Conservation (phyloP, 2,329 filamentous ascomycete species). For the Phialophora tarda region DNA sequence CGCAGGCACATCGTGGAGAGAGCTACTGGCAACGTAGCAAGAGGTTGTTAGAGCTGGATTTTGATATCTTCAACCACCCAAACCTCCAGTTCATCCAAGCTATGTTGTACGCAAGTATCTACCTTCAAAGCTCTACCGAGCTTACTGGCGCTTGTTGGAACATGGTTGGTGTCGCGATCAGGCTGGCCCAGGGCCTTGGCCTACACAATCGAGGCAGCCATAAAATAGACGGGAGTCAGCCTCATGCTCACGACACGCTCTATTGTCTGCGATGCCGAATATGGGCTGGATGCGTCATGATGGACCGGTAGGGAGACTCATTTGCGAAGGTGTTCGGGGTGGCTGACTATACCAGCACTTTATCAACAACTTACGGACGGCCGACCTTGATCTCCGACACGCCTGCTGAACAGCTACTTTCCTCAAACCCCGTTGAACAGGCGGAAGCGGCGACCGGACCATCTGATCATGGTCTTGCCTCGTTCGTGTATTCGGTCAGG, state of each 20-base stretch:
- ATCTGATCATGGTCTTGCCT: not conserved
- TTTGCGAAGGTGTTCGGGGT: not conserved
- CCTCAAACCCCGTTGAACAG: not conserved
- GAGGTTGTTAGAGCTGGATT: slow-evolving; percentile 42
- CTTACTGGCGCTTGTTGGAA: slow-evolving; percentile 57
- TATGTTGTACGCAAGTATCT: slow-evolving; percentile 55
- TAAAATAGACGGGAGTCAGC: slow-evolving; percentile 29
- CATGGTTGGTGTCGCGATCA: slow-evolving; percentile 53
- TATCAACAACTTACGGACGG: slow-evolving; percentile 16
- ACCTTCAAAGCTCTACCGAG: slow-evolving; percentile 55
- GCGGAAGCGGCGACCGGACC: not conserved
- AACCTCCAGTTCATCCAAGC: slow-evolving; percentile 55
- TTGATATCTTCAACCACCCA: slow-evolving; percentile 48
- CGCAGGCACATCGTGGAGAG: slow-evolving; percentile 44
- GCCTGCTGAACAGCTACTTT: not conserved
- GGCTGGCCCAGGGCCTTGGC: slow-evolving; percentile 57
- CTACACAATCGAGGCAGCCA: slow-evolving; percentile 44
- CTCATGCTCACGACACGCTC: slow-evolving; percentile 39
- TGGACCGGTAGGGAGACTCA: slow-evolving; percentile 39
- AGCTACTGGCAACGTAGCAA: slow-evolving; percentile 36
- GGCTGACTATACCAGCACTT: not conserved
- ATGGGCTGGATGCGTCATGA: slow-evolving; percentile 47
- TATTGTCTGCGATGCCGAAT: slow-evolving; percentile 35
- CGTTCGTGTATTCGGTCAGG: not conserved
- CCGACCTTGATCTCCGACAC: slow-evolving; percentile 9